These are phyloP conservation scores for Huntiella omanensis DNA, from an alignment of 2,329 filamentous ascomycete species.

Conservation along the genomic window DNA sequence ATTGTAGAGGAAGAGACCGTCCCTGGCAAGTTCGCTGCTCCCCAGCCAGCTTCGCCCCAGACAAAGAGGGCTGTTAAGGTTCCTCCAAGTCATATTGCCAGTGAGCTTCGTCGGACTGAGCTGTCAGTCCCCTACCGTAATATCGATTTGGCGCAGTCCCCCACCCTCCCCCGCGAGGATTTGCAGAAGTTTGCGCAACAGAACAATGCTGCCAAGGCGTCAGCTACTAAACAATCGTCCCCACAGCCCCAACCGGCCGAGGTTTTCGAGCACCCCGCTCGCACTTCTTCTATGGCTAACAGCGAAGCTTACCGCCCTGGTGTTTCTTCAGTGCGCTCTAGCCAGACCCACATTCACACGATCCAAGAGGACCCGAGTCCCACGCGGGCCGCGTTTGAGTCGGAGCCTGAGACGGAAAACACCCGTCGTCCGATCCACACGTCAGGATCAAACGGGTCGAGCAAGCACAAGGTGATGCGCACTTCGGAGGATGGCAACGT, in stretches of 20 bases:
- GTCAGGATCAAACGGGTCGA: conserved; percentile 32
- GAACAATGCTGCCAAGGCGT: background rate
- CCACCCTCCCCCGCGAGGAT: conserved; percentile 9
- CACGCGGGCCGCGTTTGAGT: conserved; percentile 1
- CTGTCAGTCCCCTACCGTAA: conserved; percentile 1
- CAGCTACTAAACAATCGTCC: conserved; percentile 4
- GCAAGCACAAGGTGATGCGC: conserved; percentile 33
- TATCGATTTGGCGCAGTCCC: conserved; percentile 7
- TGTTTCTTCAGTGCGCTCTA: conserved; percentile 1
- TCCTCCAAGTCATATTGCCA: background rate
- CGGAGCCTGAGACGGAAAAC: conserved; percentile 6
- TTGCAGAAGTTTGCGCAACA: conserved; percentile 6
- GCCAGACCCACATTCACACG: conserved; percentile 8
- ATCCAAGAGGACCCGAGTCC: conserved; percentile 12
- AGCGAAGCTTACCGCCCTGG: conserved; percentile 5
- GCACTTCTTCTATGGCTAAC: conserved; percentile 4
- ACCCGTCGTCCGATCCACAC: conserved; percentile 23
- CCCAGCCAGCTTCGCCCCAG: background rate
- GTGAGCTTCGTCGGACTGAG: conserved; percentile 6
- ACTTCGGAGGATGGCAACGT: conserved; percentile 38
- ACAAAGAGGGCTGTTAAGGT: background rate
- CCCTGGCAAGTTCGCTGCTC: conserved; percentile 12
- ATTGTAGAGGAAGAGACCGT: conserved; percentile 29
- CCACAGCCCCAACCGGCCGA: conserved; percentile 1
- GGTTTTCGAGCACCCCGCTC: background rate